Base-by-base conservation (phyloP, 179 eudicot genomes). In the Silene coronaria region DNA sequence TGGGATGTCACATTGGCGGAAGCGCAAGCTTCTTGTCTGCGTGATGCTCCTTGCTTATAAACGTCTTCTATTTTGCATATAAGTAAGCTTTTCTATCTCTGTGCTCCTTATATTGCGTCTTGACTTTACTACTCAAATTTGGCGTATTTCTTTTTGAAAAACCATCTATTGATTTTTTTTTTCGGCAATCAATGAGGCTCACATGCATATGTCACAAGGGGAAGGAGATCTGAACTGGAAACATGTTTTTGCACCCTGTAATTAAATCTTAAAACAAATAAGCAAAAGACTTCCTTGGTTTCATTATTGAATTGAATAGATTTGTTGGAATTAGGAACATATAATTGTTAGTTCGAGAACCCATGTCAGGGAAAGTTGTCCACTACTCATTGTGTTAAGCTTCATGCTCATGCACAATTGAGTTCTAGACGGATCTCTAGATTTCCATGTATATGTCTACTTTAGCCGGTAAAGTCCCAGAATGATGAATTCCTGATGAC, bases 11-110 rank as follows among this genome's bases (percentile, higher is more conserved):
- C 82, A 68, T 53, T 60, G 75, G 83, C 79, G 22, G 22, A 42
- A 79, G 75, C 75, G 60, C 76, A 77, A 55, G 80, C 85, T 83
- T 70, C 74, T 64, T 73, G 76, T 77, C 75, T 24, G 51, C 74
- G 28, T 77, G 78, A 74, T 76, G 80, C 82, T 74, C 66, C 22
- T 22, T 70, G 71, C 80, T 77, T 75, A 45, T 73, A 77, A 42
- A 59, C 23, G 24, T 71, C 76, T 24, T 69, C 70, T 30, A 70
- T 70, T 63, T 77, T 83, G 78, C 73, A 77, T 77, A 77, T 23
- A 68, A 57, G 83, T 82, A 79, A 80, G 80, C 36, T 68, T 68
- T 61, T 72, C 65, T 19, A 51, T 76, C 64, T 64, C 26, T 19
- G 19, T 32, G 3, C 48, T 21, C 68, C 70, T 19, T 32, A 55